A percentile compares a stretch with the other conserved stretches of the same genome.
Evolutionary conservation across 2,329 filamentous ascomycete species (phyloP).

Genomic region (Nectriaceae sp.): DNA sequence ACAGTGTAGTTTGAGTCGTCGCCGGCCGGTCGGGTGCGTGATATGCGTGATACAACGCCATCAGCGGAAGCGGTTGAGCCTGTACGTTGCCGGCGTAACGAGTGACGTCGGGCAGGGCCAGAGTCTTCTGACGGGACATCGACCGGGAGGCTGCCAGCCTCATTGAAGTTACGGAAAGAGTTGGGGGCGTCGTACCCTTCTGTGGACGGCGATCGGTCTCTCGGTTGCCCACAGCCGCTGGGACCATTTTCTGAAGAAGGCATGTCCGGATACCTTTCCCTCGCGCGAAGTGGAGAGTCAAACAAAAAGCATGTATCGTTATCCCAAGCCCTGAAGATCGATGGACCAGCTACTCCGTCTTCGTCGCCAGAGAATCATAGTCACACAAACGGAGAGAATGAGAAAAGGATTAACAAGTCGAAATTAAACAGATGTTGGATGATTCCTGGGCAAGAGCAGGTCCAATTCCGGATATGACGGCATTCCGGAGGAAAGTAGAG

Average conservation of each 20-base stretch:
- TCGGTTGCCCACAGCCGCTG: neutral
- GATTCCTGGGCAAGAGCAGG: neutral
- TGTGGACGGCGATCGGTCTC: neutral
- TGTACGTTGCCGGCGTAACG: neutral
- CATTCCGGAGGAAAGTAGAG: conserved; percentile 13
- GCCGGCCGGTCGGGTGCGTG: neutral
- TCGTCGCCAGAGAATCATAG: neutral
- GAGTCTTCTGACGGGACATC: neutral
- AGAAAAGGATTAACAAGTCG: neutral
- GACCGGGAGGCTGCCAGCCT: conserved; percentile 26
- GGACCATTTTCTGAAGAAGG: neutral
- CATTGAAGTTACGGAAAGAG: conserved; percentile 45
- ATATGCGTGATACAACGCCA: neutral
- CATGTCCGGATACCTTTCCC: conserved; percentile 26
- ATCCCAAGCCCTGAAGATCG: conserved; percentile 1
- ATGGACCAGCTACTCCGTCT: neutral
- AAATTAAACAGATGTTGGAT: neutral
- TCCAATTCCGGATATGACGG: conserved; percentile 25
- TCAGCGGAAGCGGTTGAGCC: neutral
- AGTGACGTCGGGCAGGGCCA: neutral
- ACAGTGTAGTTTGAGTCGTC: conserved; percentile 17
- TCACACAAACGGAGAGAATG: too few relatives aligned
- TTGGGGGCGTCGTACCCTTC: conserved; percentile 29
- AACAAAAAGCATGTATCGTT: neutral
- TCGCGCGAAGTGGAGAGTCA: neutral